Percentiles rank a stretch among this genome's conserved stretches.
These are phyloP conservation scores for Starmerella sp. DNA, from an alignment of 805 yeast genomes.

Conservation along the genomic window DNA sequence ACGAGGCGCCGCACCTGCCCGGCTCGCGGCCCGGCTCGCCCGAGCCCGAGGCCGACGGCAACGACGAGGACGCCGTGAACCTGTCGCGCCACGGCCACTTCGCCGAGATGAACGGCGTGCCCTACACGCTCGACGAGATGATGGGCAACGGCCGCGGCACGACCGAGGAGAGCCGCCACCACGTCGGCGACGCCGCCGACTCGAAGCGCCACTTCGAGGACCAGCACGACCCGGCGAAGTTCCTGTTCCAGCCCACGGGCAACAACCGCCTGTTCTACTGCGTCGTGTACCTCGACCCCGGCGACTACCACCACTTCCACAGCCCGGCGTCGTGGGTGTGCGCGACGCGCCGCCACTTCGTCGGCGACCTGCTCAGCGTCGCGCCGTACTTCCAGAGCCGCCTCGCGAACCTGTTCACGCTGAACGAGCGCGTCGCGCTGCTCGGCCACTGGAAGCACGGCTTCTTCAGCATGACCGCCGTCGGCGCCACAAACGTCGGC, in stretches of 20 bases:
- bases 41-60: conserved; percentile 3
- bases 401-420: conserved; percentile 71
- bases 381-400: conserved; percentile 93
- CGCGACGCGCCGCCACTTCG: conserved; percentile 83
- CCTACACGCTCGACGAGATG: conserved; percentile 57
- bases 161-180: conserved; percentile 49
- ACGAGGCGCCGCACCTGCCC: conserved; percentile 5
- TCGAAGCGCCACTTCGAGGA: background rate
- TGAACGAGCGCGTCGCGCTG: conserved; percentile 90
- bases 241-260: background rate
- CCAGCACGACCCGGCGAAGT: conserved; percentile 31
- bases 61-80: conserved; percentile 24
- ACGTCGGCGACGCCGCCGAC: conserved; percentile 14
- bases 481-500: conserved; percentile 98
- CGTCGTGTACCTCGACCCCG: conserved; percentile 93
- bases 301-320: conserved; percentile 95
- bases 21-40: background rate
- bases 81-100: conserved; percentile 54
- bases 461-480: conserved; percentile 96
- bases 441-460: conserved; percentile 96
- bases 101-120: conserved; percentile 66
- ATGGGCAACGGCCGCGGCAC: conserved; percentile 40
- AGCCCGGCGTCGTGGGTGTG: conserved; percentile 96
- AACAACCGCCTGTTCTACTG: conserved; percentile 55
- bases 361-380: conserved; percentile 89